A percentile compares a stretch with the other conserved stretches of the same genome.
Conservation (phyloP, 1,284 basidiomycete species). For the Hymenochaete sp. region DNA sequence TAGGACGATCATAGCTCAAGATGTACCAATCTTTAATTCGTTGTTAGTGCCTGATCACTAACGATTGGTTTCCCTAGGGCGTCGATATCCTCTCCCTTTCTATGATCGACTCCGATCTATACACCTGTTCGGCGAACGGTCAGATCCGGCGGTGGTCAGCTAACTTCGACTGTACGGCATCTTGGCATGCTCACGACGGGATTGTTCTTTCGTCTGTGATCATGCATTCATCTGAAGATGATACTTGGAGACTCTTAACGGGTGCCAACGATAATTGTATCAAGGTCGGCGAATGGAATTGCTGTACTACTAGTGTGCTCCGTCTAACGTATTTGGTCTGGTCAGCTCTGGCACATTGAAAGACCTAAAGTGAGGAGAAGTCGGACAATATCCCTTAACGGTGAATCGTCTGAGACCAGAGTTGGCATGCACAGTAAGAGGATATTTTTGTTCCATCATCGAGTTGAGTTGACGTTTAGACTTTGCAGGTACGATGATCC, state of each 20-base stretch:
- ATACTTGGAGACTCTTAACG: constrained; percentile 52
- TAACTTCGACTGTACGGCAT: constrained; percentile 74
- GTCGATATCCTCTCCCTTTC: constrained; percentile 76
- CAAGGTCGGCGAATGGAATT: constrained; percentile 41
- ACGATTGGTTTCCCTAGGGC: constrained; percentile 37
- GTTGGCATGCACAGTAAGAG: constrained; percentile 14
- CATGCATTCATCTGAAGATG: constrained; percentile 25
- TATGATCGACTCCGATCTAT: constrained; percentile 68
- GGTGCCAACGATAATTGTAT: constrained; percentile 81
- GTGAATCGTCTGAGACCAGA: constrained; percentile 5
- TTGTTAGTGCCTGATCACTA: background rate
- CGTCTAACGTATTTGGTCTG: background rate
- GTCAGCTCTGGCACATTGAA: constrained; percentile 48
- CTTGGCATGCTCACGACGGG: constrained; percentile 73
- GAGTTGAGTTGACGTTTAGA: background rate
- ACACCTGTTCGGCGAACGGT: constrained; percentile 79
- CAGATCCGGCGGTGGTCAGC: constrained; percentile 74
- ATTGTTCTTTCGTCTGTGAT: constrained; percentile 75
- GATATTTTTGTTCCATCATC: background rate
- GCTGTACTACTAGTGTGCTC: background rate
- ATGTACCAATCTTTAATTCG: constrained; percentile 36
- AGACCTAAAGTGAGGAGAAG: constrained; percentile 26
- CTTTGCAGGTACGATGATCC: constrained; percentile 49
- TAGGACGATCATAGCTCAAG: constrained; percentile 78
- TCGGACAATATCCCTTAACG: constrained; percentile 1